Evolutionary conservation across 352 stramenopile species (phyloP), one percentile per base, ranked within the genome.

Genomic region (Phytopythium litorale): DNA sequence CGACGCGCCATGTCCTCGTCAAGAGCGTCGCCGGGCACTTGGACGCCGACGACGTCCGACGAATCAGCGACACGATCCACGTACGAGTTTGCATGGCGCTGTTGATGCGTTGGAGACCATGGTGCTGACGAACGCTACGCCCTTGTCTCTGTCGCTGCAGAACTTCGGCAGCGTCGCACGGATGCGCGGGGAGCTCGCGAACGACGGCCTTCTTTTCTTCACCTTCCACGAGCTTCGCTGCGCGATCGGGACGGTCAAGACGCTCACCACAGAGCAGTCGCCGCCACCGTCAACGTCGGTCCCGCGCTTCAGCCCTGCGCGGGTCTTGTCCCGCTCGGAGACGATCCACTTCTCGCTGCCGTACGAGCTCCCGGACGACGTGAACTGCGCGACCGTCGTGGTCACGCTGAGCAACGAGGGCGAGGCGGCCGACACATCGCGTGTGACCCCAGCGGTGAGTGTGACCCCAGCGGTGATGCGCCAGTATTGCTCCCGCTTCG

Each of bases 221-320:
- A 92, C 84, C 46, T 95, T 83, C 53, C 88, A 77, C 56, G 78
- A 92, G 60, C 73, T 91, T 23, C 77, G 81, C 52, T 78, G 73
- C 45, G 84, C 87, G n/a, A 78, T 91, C 16, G 68, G 66, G 1
- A 76, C 77, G 0, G 75, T 88, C 19, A 81, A 88, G 49, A 40
- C 55, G 30, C 55, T 52, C 23, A 52, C 30, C 38, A 1, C 9
- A 9, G 55, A 60, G 33, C 25, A 40, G 55, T n/a, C 38, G 15
- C 13, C 55, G 1, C 23, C 32, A 13, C 11, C 52, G 37, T 16
- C 54, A 25, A 3, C 25, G 19, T 60, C 51, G 2, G 15, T 19
- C 7, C 7, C 52, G 52, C 19, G 19, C 32, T 58, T 60, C 25
- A 52, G 55, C 25, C 25, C 55, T 6, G 23, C 55, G 23, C 55